Conservation (phyloP, 371 early-diverging fungal species). For the Lichtheimia hyalospora region DNA sequence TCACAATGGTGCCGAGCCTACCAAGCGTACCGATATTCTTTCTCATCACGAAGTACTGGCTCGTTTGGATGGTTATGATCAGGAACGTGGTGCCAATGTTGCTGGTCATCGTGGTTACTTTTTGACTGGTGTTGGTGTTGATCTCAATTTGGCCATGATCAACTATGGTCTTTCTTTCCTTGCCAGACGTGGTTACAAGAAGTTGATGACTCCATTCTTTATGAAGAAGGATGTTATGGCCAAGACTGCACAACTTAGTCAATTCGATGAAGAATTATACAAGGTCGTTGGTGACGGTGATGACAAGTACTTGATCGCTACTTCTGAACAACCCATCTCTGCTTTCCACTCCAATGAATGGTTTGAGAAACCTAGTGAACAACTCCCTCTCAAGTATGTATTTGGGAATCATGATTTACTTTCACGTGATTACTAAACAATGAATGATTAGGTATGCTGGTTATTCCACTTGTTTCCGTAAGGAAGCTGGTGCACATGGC, state of each 20-base stretch:
- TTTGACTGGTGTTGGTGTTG: constrained; percentile 93
- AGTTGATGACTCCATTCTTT: constrained; percentile 98
- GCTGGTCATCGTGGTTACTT: constrained; percentile 99
- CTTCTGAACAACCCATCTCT: constrained; percentile 99
- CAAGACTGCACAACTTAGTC: constrained; percentile 97
- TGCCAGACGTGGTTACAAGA: constrained; percentile 84
- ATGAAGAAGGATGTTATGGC: constrained; percentile 99
- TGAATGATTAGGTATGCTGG: constrained; percentile 77
- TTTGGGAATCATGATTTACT: not conserved
- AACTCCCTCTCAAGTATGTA: constrained; percentile 86
- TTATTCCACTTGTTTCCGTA: constrained; percentile 99
- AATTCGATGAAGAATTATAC: constrained; percentile 99
- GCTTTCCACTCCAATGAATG: constrained; percentile 97
- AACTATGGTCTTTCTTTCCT: constrained; percentile 98
- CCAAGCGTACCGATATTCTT: constrained; percentile 72
- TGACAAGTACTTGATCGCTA: constrained; percentile 99
- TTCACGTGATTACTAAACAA: no score
- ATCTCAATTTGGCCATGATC: constrained; percentile 95
- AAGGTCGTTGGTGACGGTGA: constrained; percentile 89
- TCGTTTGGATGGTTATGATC: constrained; percentile 92
- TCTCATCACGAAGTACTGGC: constrained; percentile 94
- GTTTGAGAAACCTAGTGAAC: constrained; percentile 90
- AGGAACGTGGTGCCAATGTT: constrained; percentile 93
- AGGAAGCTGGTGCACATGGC: constrained; percentile 99
- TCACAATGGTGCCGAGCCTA: constrained; percentile 57